Percentiles rank a stretch among this genome's conserved stretches.
These are phyloP conservation scores for Colletotrichum phormii DNA, from an alignment of 2,329 filamentous ascomycete genomes.

Conservation along the genomic window DNA sequence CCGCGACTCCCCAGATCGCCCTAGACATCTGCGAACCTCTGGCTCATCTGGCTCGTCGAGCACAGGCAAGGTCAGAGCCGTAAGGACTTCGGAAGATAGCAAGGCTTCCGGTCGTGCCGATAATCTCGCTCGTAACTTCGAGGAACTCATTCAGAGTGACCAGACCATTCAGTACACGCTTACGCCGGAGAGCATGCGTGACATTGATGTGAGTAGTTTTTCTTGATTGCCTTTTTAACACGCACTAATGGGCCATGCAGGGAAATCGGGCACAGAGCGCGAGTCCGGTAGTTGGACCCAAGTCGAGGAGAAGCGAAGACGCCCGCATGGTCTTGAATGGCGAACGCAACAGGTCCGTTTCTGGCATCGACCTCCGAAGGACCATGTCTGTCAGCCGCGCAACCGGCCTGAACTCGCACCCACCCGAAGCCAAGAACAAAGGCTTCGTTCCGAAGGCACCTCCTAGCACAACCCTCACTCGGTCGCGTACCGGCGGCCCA, in stretches of 20 bases:
- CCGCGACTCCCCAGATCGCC: conserved; percentile 33
- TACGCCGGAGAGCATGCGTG: conserved; percentile 82
- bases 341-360: conserved; percentile 46
- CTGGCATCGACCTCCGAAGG: conserved; percentile 56
- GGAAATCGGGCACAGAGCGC: conserved; percentile 51
- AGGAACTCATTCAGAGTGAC: conserved; percentile 84
- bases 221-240: neutral
- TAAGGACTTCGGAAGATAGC: conserved; percentile 70
- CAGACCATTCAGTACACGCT: conserved; percentile 86
- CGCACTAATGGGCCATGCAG: conserved; percentile 43
- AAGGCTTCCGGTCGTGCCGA: conserved; percentile 57
- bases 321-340: conserved; percentile 48
- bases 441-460: conserved; percentile 47
- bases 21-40: conserved; percentile 58
- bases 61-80: conserved; percentile 62
- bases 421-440: conserved; percentile 41
- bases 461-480: conserved; percentile 45
- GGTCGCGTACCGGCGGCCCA: conserved; percentile 45
- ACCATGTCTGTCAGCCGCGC: conserved; percentile 48
- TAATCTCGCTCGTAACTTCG: conserved; percentile 76
- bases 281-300: conserved; percentile 55
- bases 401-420: conserved; percentile 52
- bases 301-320: conserved; percentile 61
- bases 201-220: conserved; percentile 56
- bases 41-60: conserved; percentile 64